Evolutionary conservation across 2,329 filamentous ascomycete species (phyloP), one percentile per base, ranked within the genome.

Genomic region (Davidsoniella virescens): DNA sequence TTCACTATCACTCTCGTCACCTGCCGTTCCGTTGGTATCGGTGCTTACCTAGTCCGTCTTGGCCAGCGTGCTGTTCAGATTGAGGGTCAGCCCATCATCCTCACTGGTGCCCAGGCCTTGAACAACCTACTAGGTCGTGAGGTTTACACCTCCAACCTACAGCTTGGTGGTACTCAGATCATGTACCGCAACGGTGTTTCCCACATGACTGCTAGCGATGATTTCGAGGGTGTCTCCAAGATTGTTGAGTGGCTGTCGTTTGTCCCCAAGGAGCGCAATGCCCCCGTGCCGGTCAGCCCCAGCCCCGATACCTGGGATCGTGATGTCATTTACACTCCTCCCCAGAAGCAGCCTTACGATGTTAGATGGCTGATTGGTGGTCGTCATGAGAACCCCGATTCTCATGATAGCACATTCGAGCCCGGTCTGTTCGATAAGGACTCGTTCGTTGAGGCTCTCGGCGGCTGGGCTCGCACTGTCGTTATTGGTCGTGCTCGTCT

Each of bases 171-270:
- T 59, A 98, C 92, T n/a, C 92, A 98, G 69, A 98, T 98, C 76
- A 98, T 98, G 92, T 96, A 98, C 79, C 88, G 86, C 71, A 98
- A 98, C 65, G 92, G 92, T 78, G 92, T 98, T 40, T 96, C 92
- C 18, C 92, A 98, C 72, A 90, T 96, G 85, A 95, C 90, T 58
- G 92, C 92, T 61, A 84, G 83, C 59, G 90, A 98, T 62, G 92
- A 98, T 70, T 96, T 98, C 60, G 88, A 90, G 61, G 92, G 92
- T 77, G 85, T 98, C 18, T 87, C 85, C 61, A 93, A 93, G 75
- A 96, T 98, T 63, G 87, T 96, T 46, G 84, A 94, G 64, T 98
- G 92, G 92, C 79, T 98, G 75, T 92, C 90, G 2, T 98, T 87
- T 61, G 84, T 98, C 26, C 92, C 92, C 23, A 90, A 96, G 68